Percentiles rank a stretch among this genome's conserved stretches.
These are phyloP conservation scores for Lactifluus piperatus DNA, from an alignment of 768 basidiomycete genomes.

Conservation along the genomic window DNA sequence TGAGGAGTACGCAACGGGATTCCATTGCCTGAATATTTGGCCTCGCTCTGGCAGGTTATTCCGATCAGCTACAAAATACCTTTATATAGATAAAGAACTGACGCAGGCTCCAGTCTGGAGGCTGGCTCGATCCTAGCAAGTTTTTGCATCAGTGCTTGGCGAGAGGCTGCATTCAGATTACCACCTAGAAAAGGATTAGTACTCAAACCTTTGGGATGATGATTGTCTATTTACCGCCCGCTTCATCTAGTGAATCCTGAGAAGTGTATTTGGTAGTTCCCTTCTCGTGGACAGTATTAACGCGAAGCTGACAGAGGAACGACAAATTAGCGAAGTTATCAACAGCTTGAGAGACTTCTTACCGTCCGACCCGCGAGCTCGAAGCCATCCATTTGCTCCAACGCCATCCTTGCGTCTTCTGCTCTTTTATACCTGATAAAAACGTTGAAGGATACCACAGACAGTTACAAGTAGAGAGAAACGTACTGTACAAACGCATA, in stretches of 20 bases:
- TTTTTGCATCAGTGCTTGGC: constrained; percentile 99
- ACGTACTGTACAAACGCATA: constrained; percentile 95
- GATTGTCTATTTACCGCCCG: constrained; percentile 51
- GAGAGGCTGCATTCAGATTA: constrained; percentile 96
- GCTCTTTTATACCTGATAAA: constrained; percentile 66
- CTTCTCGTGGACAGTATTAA: constrained; percentile 90
- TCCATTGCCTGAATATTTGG: constrained; percentile 80
- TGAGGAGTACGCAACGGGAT: constrained; percentile 81
- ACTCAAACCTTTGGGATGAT: background rate
- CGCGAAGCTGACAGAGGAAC: constrained; percentile 50
- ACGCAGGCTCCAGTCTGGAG: constrained; percentile 53
- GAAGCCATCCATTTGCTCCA: constrained; percentile 99
- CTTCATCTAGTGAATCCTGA: constrained; percentile 80
- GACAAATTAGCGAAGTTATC: constrained; percentile 19
- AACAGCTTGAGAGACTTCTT: constrained; percentile 23
- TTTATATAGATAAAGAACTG: constrained; percentile 24
- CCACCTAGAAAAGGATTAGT: constrained; percentile 47
- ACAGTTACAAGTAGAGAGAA: background rate
- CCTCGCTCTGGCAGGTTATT: constrained; percentile 41
- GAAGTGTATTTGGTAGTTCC: constrained; percentile 68
- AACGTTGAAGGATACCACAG: background rate
- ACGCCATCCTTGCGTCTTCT: constrained; percentile 94
- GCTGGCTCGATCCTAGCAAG: constrained; percentile 87
- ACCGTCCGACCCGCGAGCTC: constrained; percentile 93
- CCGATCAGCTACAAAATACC: constrained; percentile 12